Evolutionary conservation across 2,329 filamentous ascomycete species (phyloP).

Genomic region (Claviceps purpurea): DNA sequence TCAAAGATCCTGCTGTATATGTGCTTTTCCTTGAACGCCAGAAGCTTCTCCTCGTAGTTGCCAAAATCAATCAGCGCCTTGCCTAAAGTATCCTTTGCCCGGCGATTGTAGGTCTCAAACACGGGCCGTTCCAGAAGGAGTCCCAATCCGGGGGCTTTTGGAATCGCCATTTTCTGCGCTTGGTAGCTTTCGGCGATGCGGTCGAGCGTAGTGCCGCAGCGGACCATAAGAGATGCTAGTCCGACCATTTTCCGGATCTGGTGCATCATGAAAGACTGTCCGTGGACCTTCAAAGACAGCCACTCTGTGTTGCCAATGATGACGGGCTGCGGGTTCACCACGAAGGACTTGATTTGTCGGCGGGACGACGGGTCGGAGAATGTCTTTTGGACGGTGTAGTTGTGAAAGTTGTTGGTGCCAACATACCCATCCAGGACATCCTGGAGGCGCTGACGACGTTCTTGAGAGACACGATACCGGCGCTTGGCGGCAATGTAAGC

Average conservation of each 20-base stretch:
- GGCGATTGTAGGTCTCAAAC: constrained; percentile 77
- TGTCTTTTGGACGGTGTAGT: constrained; percentile 88
- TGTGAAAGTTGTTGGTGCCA: constrained; percentile 88
- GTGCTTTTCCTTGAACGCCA: constrained; percentile 79
- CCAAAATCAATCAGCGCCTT: constrained; percentile 64
- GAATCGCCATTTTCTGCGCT: constrained; percentile 64
- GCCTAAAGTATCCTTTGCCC: constrained; percentile 48
- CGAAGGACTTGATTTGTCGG: constrained; percentile 85
- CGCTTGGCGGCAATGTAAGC: constrained; percentile 75
- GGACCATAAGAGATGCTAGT: constrained; percentile 72
- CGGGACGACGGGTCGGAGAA: constrained; percentile 72
- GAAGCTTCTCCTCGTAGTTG: constrained; percentile 64
- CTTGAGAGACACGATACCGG: constrained; percentile 63
- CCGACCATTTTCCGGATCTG: constrained; percentile 99
- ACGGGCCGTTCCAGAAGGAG: constrained; percentile 81
- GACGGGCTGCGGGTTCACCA: constrained; percentile 61
- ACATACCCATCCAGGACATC: constrained; percentile 60
- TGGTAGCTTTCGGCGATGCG: constrained; percentile 66
- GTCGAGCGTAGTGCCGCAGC: constrained; percentile 63
- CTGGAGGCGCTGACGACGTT: constrained; percentile 63
- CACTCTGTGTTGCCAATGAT: constrained; percentile 88
- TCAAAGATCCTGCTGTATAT: constrained; percentile 89
- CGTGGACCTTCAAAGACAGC: constrained; percentile 90
- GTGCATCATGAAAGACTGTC: constrained; percentile 99
- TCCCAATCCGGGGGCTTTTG: constrained; percentile 83